phyloP scores from a whole-genome alignment of 805 yeast genomes.

The Ogataea haglerorum region DNA sequence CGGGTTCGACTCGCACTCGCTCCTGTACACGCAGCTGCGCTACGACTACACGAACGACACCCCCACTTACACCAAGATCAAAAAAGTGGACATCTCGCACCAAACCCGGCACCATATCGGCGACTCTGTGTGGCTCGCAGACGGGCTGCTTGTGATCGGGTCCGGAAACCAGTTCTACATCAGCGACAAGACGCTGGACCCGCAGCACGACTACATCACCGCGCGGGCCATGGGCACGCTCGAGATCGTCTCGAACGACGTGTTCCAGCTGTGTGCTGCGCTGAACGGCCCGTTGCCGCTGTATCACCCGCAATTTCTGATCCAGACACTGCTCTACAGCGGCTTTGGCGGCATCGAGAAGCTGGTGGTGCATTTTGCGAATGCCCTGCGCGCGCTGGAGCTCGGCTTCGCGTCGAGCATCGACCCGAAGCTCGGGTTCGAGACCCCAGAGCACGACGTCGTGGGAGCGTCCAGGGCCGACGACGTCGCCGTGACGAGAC shows the following conservation, averaged over 20 bases:
- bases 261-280: constrained; percentile 69
- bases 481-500: constrained; percentile 20
- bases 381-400: constrained; percentile 52
- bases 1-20: constrained; percentile 63
- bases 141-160: constrained; percentile 78
- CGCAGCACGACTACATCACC: constrained; percentile 46
- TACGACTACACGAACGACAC: constrained; percentile 82
- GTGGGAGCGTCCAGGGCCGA: constrained; percentile 19
- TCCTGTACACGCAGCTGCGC: constrained; percentile 75
- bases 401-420: constrained; percentile 26
- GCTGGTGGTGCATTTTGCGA: constrained; percentile 52
- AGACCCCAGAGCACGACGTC: constrained; percentile 23
- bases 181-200: constrained; percentile 66
- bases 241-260: constrained; percentile 49
- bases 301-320: constrained; percentile 85
- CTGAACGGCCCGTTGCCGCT: constrained; percentile 87
- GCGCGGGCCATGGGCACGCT: constrained; percentile 55
- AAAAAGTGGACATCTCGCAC: constrained; percentile 63
- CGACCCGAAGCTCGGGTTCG: constrained; percentile 26
- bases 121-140: constrained; percentile 81
- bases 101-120: constrained; percentile 82
- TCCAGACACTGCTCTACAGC: constrained; percentile 68
- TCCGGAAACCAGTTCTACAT: constrained; percentile 87
- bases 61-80: constrained; percentile 75
- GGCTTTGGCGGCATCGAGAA: constrained; percentile 52